These are phyloP conservation scores for Syncephalastrum contaminatum DNA, from an alignment of 371 early-diverging fungal species.

Conservation along the genomic window DNA sequence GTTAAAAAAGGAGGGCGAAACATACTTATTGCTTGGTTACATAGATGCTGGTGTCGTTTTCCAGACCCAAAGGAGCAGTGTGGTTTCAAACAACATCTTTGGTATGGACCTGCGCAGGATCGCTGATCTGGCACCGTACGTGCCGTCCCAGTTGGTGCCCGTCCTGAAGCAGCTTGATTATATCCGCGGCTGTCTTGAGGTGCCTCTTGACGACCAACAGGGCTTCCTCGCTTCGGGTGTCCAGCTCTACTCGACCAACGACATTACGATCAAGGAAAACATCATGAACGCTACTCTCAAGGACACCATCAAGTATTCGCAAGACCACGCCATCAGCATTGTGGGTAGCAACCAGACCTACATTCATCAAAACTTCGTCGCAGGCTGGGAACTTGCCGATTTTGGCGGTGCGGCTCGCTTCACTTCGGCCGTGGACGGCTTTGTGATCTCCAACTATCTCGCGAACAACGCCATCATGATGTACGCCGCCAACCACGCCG, in stretches of 20 bases:
- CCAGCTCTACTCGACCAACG: conserved; percentile 31
- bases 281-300: conserved; percentile 45
- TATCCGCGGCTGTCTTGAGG: conserved; percentile 23
- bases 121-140: conserved; percentile 19
- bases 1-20: not conserved
- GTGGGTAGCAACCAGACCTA: conserved; percentile 40
- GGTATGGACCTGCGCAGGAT: conserved; percentile 43
- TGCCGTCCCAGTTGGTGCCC: conserved; percentile 16
- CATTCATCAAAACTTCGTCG: conserved; percentile 45
- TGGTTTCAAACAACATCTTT: conserved; percentile 46
- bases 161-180: conserved; percentile 23
- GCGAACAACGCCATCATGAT: conserved; percentile 45
- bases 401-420: conserved; percentile 44
- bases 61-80: conserved; percentile 34
- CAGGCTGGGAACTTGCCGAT: conserved; percentile 43
- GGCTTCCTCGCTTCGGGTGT: conserved; percentile 43
- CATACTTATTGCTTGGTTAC: not conserved
- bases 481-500: conserved; percentile 39
- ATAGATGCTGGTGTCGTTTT: conserved; percentile 36
- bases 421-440: conserved; percentile 45
- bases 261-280: conserved; percentile 40
- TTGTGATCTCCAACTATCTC: conserved; percentile 41
- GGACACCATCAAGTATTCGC: conserved; percentile 26
- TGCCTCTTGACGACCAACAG: conserved; percentile 26
- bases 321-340: conserved; percentile 42